phyloP scores from a whole-genome alignment of 441 rosid genomes.

The Pelargonium citronellum region DNA sequence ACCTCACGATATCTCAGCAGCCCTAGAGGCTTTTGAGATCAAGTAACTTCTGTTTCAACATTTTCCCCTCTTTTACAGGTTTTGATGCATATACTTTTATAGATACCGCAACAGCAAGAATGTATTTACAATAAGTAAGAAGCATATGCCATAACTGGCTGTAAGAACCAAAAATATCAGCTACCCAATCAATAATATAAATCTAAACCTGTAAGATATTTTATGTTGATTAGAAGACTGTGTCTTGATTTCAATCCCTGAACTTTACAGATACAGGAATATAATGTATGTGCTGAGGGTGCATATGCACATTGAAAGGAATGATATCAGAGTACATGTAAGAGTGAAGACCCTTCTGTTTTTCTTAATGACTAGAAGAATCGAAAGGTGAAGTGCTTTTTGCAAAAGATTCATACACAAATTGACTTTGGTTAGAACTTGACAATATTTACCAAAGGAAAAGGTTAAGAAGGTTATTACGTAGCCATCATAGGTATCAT shows the following conservation, averaged over 20 bases:
- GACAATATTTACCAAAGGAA: too few relatives aligned
- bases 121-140: neutral
- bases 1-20: conserved; percentile 41
- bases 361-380: too few relatives aligned
- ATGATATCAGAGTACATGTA: too few relatives aligned
- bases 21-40: conserved; percentile 42
- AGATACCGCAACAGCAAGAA: neutral
- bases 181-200: neutral
- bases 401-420: neutral
- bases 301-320: neutral
- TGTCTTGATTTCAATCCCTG: neutral
- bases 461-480: too few relatives aligned
- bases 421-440: neutral
- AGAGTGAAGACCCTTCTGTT: too few relatives aligned
- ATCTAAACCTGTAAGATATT: conserved; percentile 7
- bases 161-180: conserved; percentile 5
- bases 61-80: neutral
- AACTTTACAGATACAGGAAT: neutral
- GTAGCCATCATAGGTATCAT: too few relatives aligned
- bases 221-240: neutral
- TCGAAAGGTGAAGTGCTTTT: neutral
- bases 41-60: conserved; percentile 29
- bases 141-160: conserved; percentile 2
- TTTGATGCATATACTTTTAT: conserved; percentile 12
- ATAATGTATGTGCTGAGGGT: neutral